Conservation (phyloP, 2,329 filamentous ascomycete genomes). For the Exophiala alcalophila region DNA sequence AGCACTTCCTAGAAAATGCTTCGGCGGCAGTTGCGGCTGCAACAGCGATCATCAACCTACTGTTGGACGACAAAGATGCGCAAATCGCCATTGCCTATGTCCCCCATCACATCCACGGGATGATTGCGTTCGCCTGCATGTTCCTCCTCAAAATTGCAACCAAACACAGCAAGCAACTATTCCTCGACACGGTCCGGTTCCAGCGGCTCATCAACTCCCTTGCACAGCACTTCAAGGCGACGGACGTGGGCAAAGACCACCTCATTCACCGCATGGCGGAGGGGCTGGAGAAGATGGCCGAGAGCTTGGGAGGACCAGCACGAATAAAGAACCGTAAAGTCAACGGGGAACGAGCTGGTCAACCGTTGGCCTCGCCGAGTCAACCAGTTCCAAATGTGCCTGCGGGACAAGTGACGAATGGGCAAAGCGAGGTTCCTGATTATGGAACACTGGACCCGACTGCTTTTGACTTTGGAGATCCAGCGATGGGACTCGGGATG, state of each 20-base stretch:
- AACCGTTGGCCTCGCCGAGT: slow-evolving; percentile 16
- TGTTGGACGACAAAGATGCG: slow-evolving; percentile 45
- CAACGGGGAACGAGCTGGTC: slow-evolving; percentile 18
- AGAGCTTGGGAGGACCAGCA: slow-evolving; percentile 26
- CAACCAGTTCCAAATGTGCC: slow-evolving; percentile 13
- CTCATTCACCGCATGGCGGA: slow-evolving; percentile 36
- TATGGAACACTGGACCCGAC: slow-evolving; percentile 23
- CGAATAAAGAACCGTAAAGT: slow-evolving; percentile 20
- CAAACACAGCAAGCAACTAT: slow-evolving; percentile 39
- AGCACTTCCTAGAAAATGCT: slow-evolving; percentile 41
- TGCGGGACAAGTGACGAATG: slow-evolving; percentile 10
- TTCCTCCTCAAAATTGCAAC: slow-evolving; percentile 47
- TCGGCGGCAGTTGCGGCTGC: slow-evolving; percentile 46
- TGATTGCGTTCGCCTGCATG: slow-evolving; percentile 48
- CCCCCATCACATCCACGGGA: slow-evolving; percentile 47
- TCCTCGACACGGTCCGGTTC: slow-evolving; percentile 32
- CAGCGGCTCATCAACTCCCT: slow-evolving; percentile 32
- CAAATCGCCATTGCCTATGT: slow-evolving; percentile 44
- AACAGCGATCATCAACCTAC: slow-evolving; percentile 42
- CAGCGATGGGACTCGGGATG: slow-evolving; percentile 30
- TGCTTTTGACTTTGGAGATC: slow-evolving; percentile 31
- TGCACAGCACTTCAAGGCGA: slow-evolving; percentile 33
- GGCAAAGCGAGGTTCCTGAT: slow-evolving; percentile 19
- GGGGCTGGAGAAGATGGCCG: slow-evolving; percentile 35
- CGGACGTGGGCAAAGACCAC: slow-evolving; percentile 34